Evolutionary conservation across 148 eudicot species (phyloP), one percentile per base, ranked within the genome.

Genomic region (Rhododendron henanense): DNA sequence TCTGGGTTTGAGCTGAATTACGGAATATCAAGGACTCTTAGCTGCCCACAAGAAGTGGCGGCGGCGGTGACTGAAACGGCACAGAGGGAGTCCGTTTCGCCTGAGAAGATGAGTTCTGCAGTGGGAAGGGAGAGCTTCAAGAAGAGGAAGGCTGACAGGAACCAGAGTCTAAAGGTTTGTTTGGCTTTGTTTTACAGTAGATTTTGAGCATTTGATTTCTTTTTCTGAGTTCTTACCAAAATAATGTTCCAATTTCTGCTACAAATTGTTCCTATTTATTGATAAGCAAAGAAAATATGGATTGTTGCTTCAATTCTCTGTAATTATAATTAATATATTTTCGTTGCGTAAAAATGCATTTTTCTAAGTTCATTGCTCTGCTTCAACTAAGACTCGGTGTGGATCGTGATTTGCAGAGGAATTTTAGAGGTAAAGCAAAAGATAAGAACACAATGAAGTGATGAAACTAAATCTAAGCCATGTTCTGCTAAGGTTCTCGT

Each of bases 61-160:
- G 55, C 57, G 65, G 84, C 88, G 6, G 85, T 65, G 73, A 61
- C 84, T 28, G 81, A 88, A 48, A 78, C 28, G 23, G 84, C 83
- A 73, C 90, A 81, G 31, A 85, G 83, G 63, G 90, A 91, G 73
- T 78, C 87, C 37, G 21, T 71, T 44, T 77, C 71, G 77, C 81
- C 86, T 39, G 91, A 87, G 65, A 89, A 91, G 88, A 86, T 88
- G 74, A 86, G 88, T 84, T 86, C 88, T 50, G 31, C 87, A 13
- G 81, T 84, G 19, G 95, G 91, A 21, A 90, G 83, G 61, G 92
- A 91, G 83, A 90, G 95, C 67, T 94, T 89, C 88, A 96, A 91
- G 92, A 96, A 96, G 89, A 93, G 97, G 87, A 96, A 96, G 81
- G 90, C 95, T 82, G 94, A 93, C 28, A 90, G 89, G 84, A 87